Conservation (phyloP, 306 rosid species). For the Rosa lucieae region DNA sequence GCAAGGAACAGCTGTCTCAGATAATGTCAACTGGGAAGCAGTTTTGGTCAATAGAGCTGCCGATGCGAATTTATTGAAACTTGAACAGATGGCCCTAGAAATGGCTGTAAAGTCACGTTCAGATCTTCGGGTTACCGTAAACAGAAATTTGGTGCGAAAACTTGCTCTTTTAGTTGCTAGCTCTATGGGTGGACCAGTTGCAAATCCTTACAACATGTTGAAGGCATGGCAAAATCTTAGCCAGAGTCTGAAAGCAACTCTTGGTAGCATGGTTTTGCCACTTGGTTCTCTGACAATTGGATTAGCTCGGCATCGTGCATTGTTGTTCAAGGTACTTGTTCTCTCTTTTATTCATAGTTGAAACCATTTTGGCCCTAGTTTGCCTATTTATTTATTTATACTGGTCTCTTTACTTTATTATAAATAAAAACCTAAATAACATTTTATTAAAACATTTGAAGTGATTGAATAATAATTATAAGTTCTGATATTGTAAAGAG, state of each 20-base stretch:
- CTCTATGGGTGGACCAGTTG: constrained; percentile 94
- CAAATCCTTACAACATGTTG: constrained; percentile 68
- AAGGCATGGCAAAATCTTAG: constrained; percentile 82
- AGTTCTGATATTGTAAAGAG: not conserved
- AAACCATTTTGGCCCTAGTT: not conserved
- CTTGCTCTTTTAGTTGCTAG: constrained; percentile 89
- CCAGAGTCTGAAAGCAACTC: constrained; percentile 71
- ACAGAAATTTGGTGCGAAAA: constrained; percentile 56
- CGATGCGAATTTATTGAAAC: constrained; percentile 81
- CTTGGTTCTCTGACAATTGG: constrained; percentile 91
- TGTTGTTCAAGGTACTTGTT: constrained; percentile 80
- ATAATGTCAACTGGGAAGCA: constrained; percentile 85
- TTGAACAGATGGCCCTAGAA: constrained; percentile 72
- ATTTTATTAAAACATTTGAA: not conserved
- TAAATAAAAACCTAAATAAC: not conserved
- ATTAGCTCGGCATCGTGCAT: constrained; percentile 97
- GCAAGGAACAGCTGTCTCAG: constrained; percentile 78
- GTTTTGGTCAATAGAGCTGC: constrained; percentile 82
- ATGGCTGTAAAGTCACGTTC: constrained; percentile 56
- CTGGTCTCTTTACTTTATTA: not conserved
- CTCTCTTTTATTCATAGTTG: constrained; percentile 5
- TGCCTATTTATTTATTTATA: not conserved
- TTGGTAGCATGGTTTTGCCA: constrained; percentile 91
- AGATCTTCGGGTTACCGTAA: constrained; percentile 47
- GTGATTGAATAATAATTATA: not conserved